Evolutionary conservation across 2,329 filamentous ascomycete genomes (phyloP), one percentile per base, ranked within the genome.

Genomic region (Hypomyces perniciosus): DNA sequence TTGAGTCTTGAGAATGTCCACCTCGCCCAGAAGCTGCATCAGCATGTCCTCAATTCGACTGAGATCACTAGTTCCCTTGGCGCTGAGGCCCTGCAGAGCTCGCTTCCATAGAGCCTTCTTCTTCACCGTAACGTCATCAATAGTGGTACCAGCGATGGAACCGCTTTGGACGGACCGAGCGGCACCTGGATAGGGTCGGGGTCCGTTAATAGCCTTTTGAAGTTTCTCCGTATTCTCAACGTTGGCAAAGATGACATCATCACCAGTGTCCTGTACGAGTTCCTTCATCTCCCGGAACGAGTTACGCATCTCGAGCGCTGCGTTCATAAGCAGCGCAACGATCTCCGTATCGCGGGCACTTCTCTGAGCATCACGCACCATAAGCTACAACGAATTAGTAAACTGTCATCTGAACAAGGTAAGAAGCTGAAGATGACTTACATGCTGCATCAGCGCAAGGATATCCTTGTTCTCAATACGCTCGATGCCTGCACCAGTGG

Each of bases 291-390:
- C 91, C 58, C 95, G 89, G 64, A 97, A 95, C 1, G 90, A 95
- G 59, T 88, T 95, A 57, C 92, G 89, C 91, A 97, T 97, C 70
- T 99, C 93, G 9, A 93, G 86, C 4, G 93, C 92, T 49, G 90
- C 91, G 53, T 92, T 86, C 54, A 99, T 93, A 31, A 99, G 81
- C 1, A 93, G 92, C 43, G 96, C 89, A 13, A 99, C 76, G 50
- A 99, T 96, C 69, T 99, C 93, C 0, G 93, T 97, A 62, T 99
- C 93, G 41, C 93, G 83, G 42, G 93, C 93, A 69, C 93, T 97
- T 53, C 93, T 85, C 71, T 97, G 92, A 38, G 92, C 93, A 71
- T 99, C 93, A 34, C 93, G 86, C 56, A 97, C 93, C 66, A 95
- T 97, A 56, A 99, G 84, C 80, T 85, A 49, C 34, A 48, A 53